Percentiles rank a stretch among this genome's conserved stretches.
Evolutionary conservation across 768 basidiomycete genomes (phyloP).

Genomic region (Phylloporus sp.): DNA sequence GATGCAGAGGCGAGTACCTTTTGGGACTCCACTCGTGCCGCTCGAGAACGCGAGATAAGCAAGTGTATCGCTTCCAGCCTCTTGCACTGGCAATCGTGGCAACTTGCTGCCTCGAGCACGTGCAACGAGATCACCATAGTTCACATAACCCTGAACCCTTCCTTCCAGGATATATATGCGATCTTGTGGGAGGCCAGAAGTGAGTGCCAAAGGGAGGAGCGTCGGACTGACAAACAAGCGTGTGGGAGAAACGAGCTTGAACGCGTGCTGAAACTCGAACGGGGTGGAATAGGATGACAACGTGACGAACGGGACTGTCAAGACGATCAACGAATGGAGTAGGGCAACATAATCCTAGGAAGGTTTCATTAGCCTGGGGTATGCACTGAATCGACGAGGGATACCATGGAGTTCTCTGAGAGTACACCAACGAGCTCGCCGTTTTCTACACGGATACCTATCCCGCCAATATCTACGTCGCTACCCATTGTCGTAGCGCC

Average conservation of each 20-base stretch:
- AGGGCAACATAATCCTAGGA: slow-evolving; percentile 50
- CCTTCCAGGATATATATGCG: slow-evolving; percentile 49
- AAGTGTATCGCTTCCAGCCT: slow-evolving; percentile 47
- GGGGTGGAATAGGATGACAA: slow-evolving; percentile 52
- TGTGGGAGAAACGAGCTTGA: slow-evolving; percentile 45
- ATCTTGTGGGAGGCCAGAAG: slow-evolving; percentile 35
- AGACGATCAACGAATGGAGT: slow-evolving; percentile 43
- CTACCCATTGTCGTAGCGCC: slow-evolving; percentile 53
- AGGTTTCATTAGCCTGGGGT: neutral
- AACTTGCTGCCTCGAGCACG: slow-evolving; percentile 34
- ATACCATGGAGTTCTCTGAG: slow-evolving; percentile 63
- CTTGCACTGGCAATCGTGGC: slow-evolving; percentile 39
- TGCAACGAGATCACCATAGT: slow-evolving; percentile 42
- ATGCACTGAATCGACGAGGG: neutral
- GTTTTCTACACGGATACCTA: slow-evolving; percentile 44
- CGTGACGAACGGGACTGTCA: slow-evolving; percentile 49
- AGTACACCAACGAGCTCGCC: slow-evolving; percentile 70
- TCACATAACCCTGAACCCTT: slow-evolving; percentile 34
- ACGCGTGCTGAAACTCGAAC: slow-evolving; percentile 49
- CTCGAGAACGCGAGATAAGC: slow-evolving; percentile 75
- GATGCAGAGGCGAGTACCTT: slow-evolving; percentile 40
- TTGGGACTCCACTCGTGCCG: slow-evolving; percentile 72
- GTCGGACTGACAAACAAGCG: slow-evolving; percentile 49
- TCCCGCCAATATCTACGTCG: slow-evolving; percentile 45
- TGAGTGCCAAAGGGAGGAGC: slow-evolving; percentile 39